Evolutionary conservation across 331 rosid species (phyloP).

Genomic region (Malus hybrid): DNA sequence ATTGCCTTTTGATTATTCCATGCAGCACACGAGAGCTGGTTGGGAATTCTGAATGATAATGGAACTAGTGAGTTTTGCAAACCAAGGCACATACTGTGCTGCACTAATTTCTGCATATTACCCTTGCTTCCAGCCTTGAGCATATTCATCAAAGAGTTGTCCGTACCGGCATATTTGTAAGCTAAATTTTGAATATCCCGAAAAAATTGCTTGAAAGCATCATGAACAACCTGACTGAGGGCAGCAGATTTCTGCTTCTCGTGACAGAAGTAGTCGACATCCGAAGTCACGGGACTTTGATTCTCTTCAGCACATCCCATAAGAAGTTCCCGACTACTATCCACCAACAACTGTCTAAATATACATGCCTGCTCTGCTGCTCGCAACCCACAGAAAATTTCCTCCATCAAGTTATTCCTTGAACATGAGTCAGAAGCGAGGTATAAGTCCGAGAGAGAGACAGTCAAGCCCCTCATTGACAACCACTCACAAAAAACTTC

Average conservation of each 20-base stretch:
- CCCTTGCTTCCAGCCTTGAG: constrained; percentile 97
- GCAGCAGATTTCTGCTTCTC: constrained; percentile 74
- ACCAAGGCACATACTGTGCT: constrained; percentile 93
- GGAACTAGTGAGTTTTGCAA: constrained; percentile 81
- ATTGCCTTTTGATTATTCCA: constrained; percentile 66
- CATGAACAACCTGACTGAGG: constrained; percentile 70
- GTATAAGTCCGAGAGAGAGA: constrained; percentile 70
- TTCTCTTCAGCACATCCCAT: constrained; percentile 35
- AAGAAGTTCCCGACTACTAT: constrained; percentile 35
- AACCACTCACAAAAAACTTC: constrained; percentile 86
- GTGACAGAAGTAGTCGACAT: constrained; percentile 38
- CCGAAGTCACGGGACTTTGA: constrained; percentile 23
- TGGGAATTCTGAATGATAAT: constrained; percentile 65
- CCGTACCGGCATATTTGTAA: constrained; percentile 49
- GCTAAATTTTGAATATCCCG: constrained; percentile 70
- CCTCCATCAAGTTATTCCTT: constrained; percentile 75
- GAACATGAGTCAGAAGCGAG: constrained; percentile 51
- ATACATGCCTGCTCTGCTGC: constrained; percentile 68
- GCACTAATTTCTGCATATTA: constrained; percentile 70
- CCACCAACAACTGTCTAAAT: constrained; percentile 62
- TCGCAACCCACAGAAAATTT: constrained; percentile 56
- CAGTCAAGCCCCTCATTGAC: constrained; percentile 80
- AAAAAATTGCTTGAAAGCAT: constrained; percentile 72
- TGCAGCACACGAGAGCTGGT: constrained; percentile 64
- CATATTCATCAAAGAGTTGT: constrained; percentile 66